phyloP scores from a whole-genome alignment of 2,329 filamentous ascomycete species.

The Dactylellina cionopaga region DNA sequence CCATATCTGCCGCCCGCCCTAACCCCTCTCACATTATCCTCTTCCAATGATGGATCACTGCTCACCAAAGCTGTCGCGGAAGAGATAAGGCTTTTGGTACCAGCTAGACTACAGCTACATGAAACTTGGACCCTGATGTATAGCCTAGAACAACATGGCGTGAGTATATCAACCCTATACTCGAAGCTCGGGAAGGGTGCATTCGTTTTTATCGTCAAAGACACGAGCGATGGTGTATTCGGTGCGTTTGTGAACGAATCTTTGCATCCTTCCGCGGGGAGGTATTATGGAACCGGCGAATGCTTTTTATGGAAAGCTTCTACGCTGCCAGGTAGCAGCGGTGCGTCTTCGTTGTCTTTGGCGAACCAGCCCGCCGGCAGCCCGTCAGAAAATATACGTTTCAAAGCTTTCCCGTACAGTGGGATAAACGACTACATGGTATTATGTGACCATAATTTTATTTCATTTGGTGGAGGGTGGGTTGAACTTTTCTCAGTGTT shows the following conservation, averaged over 20 bases:
- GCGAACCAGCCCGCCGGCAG: not conserved
- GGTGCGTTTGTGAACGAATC: conserved; percentile 93
- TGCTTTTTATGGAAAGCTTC: conserved; percentile 90
- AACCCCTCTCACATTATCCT: conserved; percentile 24
- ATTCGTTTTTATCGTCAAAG: conserved; percentile 87
- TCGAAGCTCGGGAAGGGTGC: conserved; percentile 78
- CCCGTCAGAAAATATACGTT: conserved; percentile 71
- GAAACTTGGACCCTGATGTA: conserved; percentile 89
- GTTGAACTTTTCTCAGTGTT: conserved; percentile 55
- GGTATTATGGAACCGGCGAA: conserved; percentile 96
- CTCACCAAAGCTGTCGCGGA: conserved; percentile 81
- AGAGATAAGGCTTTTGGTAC: conserved; percentile 89
- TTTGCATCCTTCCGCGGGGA: conserved; percentile 76
- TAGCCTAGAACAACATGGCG: conserved; percentile 90
- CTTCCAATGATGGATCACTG: conserved; percentile 61
- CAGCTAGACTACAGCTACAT: conserved; percentile 83
- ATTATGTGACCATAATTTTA: conserved; percentile 83
- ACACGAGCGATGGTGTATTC: conserved; percentile 75
- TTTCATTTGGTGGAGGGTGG: conserved; percentile 84
- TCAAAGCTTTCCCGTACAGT: conserved; percentile 96
- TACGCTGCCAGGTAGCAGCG: conserved; percentile 65
- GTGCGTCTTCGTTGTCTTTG: conserved; percentile 55
- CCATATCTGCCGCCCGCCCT: conserved; percentile 43
- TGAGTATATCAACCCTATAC: conserved; percentile 86
- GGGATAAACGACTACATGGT: conserved; percentile 97